These are phyloP conservation scores for Conticribra guillardii DNA, from an alignment of 108 stramenopile species.

Conservation along the genomic window DNA sequence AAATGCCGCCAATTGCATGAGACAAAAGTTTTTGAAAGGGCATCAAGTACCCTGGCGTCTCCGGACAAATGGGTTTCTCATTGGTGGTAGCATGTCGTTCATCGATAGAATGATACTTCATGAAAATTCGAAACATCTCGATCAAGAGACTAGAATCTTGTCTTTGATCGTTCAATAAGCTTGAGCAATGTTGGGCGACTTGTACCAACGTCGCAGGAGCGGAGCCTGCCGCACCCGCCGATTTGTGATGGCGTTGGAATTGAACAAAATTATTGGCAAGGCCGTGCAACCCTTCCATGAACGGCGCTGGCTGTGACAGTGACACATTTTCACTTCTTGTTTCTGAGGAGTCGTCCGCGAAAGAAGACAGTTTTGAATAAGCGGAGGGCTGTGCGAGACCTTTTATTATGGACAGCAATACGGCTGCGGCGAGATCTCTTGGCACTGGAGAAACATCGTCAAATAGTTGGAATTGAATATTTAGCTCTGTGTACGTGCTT, in stretches of 20 bases:
- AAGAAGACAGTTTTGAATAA: too few relatives aligned
- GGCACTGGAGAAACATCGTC: too few relatives aligned
- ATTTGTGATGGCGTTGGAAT: not conserved
- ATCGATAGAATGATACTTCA: not conserved
- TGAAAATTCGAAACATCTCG: not conserved
- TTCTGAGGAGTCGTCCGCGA: too few relatives aligned
- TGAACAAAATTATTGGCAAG: too few relatives aligned
- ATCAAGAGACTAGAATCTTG: not conserved
- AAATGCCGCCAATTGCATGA: slow-evolving; percentile 1
- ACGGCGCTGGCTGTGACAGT: too few relatives aligned
- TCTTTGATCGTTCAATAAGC: not conserved
- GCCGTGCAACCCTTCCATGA: too few relatives aligned
- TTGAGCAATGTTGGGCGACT: not conserved
- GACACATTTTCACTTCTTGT: too few relatives aligned
- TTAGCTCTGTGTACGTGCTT: too few relatives aligned
- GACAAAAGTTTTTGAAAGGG: slow-evolving; percentile 8
- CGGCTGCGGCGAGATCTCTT: too few relatives aligned
- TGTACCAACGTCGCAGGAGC: not conserved
- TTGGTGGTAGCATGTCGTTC: not conserved
- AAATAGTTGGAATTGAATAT: too few relatives aligned
- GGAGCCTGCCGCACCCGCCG: not conserved
- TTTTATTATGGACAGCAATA: too few relatives aligned
- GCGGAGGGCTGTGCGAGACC: too few relatives aligned
- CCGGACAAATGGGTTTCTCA: not conserved
- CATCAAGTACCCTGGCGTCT: not conserved